Conservation (phyloP, 1,139 yeast species). For the Pichia sp. region DNA sequence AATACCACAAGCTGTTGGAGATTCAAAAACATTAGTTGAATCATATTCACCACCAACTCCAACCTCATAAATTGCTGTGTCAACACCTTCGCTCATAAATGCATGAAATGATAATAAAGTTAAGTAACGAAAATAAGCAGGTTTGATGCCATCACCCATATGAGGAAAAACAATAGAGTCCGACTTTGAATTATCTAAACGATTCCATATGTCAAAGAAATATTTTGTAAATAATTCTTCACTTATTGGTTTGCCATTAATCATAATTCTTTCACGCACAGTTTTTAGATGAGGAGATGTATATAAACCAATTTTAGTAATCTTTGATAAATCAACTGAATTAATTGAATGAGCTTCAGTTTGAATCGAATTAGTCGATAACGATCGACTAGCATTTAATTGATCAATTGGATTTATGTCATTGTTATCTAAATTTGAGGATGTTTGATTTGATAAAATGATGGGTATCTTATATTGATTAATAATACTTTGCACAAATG, state of each 20-base stretch:
- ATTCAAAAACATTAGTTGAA: slow-evolving; percentile 78
- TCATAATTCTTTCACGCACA: slow-evolving; percentile 86
- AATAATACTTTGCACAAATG: slow-evolving; percentile 81
- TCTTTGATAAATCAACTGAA: slow-evolving; percentile 17
- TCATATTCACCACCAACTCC: slow-evolving; percentile 98
- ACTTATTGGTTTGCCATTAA: slow-evolving; percentile 78
- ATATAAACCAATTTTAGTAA: slow-evolving; percentile 73
- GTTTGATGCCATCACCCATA: slow-evolving; percentile 67
- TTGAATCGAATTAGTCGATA: slow-evolving; percentile 2
- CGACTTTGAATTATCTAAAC: slow-evolving; percentile 45
- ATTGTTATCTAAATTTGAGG: neutral
- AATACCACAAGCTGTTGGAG: slow-evolving; percentile 84
- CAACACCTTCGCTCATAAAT: slow-evolving; percentile 79
- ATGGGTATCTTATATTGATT: slow-evolving; percentile 43
- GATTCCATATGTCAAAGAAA: slow-evolving; percentile 93
- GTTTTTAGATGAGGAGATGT: slow-evolving; percentile 94
- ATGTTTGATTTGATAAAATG: slow-evolving; percentile 6
- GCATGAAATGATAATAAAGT: slow-evolving; percentile 89
- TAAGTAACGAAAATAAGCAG: slow-evolving; percentile 88
- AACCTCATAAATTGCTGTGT: slow-evolving; percentile 92
- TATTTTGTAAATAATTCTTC: slow-evolving; percentile 78
- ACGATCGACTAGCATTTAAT: slow-evolving; percentile 7
- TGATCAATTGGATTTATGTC: neutral
- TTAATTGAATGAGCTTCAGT: slow-evolving; percentile 8
- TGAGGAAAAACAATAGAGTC: slow-evolving; percentile 60